Evolutionary conservation across 805 yeast species (phyloP).

Genomic region (Kazachstania martiniae): DNA sequence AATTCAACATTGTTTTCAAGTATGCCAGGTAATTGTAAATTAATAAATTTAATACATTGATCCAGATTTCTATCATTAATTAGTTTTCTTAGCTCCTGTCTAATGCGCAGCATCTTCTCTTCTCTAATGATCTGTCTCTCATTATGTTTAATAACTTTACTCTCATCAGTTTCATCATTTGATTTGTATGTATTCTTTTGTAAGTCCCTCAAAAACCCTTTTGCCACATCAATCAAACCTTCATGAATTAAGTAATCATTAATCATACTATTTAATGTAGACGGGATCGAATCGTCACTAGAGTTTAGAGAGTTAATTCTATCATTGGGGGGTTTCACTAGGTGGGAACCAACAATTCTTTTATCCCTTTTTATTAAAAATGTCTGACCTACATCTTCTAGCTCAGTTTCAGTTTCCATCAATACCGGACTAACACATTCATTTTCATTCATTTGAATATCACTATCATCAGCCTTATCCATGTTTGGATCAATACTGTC

Average conservation of each 20-base stretch:
- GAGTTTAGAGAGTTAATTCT: constrained; percentile 15
- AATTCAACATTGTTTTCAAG: constrained; percentile 15
- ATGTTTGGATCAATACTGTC: constrained; percentile 2
- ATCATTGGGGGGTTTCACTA: constrained; percentile 15
- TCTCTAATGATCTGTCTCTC: constrained; percentile 25
- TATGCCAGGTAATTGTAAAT: constrained; percentile 19
- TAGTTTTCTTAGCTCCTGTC: constrained; percentile 36
- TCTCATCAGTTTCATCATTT: constrained; percentile 9
- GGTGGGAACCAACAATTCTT: constrained; percentile 7
- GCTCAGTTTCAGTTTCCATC: neutral
- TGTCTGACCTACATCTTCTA: neutral
- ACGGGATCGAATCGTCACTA: constrained; percentile 21
- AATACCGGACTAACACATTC: too few relatives aligned
- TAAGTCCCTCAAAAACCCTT: constrained; percentile 40
- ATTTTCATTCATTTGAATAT: neutral
- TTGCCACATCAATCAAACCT: constrained; percentile 46
- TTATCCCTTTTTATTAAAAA: constrained; percentile 13
- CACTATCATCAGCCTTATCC: constrained; percentile 1
- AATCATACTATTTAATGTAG: constrained; percentile 21
- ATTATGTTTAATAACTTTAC: constrained; percentile 16
- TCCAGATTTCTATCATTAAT: constrained; percentile 38
- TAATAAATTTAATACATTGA: constrained; percentile 31
- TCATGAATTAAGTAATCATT: constrained; percentile 43
- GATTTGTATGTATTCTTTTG: constrained; percentile 5
- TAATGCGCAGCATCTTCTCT: constrained; percentile 29